Conservation (phyloP, 441 rosid genomes). For the Corymbia calophylla region DNA sequence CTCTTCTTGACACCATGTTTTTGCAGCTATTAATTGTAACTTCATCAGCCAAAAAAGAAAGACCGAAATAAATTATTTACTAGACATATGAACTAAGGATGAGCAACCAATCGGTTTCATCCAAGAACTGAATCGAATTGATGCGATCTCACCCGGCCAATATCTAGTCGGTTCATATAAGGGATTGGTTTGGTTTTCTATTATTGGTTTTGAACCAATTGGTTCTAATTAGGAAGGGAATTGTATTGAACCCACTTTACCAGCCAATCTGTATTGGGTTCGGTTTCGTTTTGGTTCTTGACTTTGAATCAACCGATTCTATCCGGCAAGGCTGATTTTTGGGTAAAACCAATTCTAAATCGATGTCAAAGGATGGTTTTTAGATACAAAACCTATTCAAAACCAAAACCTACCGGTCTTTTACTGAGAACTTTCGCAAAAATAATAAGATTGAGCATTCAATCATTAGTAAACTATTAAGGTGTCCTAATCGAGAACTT, state of each 20-base stretch:
- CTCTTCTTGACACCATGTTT: background rate
- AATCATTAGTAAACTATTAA: background rate
- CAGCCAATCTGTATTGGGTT: fast-evolving
- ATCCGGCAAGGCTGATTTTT: background rate
- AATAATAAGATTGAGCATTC: background rate
- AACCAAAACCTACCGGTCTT: background rate
- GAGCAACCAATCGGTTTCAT: background rate
- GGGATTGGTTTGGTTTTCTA: background rate
- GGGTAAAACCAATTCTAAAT: background rate
- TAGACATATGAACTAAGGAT: background rate
- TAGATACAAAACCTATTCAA: background rate
- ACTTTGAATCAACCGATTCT: background rate
- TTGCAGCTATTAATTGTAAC: background rate
- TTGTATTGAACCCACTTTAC: background rate
- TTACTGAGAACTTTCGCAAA: background rate
- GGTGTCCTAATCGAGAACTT: no score
- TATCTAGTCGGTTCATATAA: no score
- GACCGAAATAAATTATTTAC: background rate
- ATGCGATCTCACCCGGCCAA: no score
- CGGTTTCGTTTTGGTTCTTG: background rate
- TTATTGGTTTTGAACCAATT: background rate
- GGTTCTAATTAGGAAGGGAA: background rate
- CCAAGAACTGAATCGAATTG: background rate
- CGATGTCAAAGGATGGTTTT: background rate
- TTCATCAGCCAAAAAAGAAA: background rate